Evolutionary conservation across 768 basidiomycete species (phyloP), one percentile per base, ranked within the genome.

Genomic region (Pleurotus tuber-regium): DNA sequence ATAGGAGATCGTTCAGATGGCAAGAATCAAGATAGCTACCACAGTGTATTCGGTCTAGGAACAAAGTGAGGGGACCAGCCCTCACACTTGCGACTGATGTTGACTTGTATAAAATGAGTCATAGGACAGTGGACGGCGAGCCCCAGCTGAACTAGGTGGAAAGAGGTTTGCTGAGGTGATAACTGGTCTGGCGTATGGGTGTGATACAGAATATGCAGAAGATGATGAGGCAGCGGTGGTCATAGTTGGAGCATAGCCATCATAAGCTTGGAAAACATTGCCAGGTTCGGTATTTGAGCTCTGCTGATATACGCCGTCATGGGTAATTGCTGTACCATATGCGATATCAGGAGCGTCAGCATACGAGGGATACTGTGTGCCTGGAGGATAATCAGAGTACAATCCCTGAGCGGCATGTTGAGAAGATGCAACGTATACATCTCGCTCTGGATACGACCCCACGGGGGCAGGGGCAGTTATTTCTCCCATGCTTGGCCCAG

Each of bases 371-470:
- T 40, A 12, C 23, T 50, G 49, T 12, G 24, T 40, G 10, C 31
- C 46, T 10, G 31, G 46, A 8, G 46, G 46, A 43, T 50, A 42
- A 12, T 35, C 28, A 14, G 40, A 18, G 12, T 26, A 31, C 18
- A 44, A 1, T 10, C 30, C 31, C 14, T 18, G 42, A 48, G 25
- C n/a, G 3, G 43, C 14, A 25, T 30, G 11, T 12, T n/a, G 51
- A 10, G n/a, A 12, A 11, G 38, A 19, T 10, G 48, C 53, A 29
- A 21, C 44, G 28, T 52, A 51, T 28, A 56, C 39, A 35, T 54
- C 35, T 4, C 56, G 56, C 18, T 54, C 53, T 10, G 56, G 50
- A 43, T 57, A 57, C 12, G 56, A 51, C 11, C 52, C 33, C 10
- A 28, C 24, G 6, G 53, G 23, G 1, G 54, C 41, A 24, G 43